phyloP scores from a whole-genome alignment of 1,284 basidiomycete species.

The Sporisorium graminicola region DNA sequence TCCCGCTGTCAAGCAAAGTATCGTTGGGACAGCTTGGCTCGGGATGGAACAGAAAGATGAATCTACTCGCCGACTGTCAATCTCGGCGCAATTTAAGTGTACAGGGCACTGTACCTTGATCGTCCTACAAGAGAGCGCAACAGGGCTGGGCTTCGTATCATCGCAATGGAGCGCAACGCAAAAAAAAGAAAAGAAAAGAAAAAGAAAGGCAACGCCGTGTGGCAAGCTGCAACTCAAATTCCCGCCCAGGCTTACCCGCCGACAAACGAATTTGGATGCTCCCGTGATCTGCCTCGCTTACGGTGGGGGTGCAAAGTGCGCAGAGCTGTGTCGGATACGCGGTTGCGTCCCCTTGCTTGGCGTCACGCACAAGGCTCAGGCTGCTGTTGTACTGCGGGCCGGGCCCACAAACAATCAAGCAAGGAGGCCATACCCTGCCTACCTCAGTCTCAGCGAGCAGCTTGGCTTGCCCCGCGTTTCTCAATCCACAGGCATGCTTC shows the following conservation, averaged over 20 bases:
- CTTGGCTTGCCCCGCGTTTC: not conserved
- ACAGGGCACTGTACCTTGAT: not conserved
- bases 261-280: not conserved
- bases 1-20: no score
- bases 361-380: not conserved
- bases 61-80: no score
- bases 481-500: not conserved
- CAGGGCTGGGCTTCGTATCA: not conserved
- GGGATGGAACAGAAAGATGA: no score
- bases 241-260: not conserved
- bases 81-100: no score
- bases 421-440: not conserved
- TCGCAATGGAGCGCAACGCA: not conserved
- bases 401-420: not conserved
- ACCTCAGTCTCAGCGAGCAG: no score
- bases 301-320: no score
- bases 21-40: no score
- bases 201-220: no score
- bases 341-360: slow-evolving; percentile 2
- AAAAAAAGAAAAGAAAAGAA: no score
- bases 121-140: not conserved
- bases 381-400: not conserved
- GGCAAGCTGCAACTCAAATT: slow-evolving; percentile 5
- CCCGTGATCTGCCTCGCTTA: slow-evolving; percentile 7
- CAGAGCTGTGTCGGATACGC: not conserved